Evolutionary conservation across 805 yeast species (phyloP), one percentile per base, ranked within the genome.

Genomic region (Sugiyamaella smithiae): DNA sequence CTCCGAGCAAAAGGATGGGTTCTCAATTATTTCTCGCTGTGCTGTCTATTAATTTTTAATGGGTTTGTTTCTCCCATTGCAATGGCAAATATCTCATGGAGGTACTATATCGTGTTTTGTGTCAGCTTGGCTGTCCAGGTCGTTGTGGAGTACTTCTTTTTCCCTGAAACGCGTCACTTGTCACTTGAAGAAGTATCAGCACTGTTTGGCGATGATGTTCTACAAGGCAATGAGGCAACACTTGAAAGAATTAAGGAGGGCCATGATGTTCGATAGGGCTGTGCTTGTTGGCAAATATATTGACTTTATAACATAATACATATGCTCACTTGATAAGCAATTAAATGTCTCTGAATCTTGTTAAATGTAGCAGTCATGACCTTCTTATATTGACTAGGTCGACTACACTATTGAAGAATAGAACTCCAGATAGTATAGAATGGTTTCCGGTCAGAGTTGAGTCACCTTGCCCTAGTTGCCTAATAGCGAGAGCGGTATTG

Each of bases 141-240:
- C 35, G 52, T 59, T 6, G 46, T 66, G 22, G 67, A 64, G 16
- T 62, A 61, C 56, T 59, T 68, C 56, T 58, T 62, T 50, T 72
- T 61, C 63, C 72, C 70, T 12, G 76, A 72, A 55, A 73, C 77
- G n/a, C 55, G 66, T 7, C 74, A 74, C 19, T 63, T 64, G 53
- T 64, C 73, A 5, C 67, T 72, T 62, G 76, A 72, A 53, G 76
- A 72, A 52, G 71, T 70, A 32, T 72, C 72, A 7, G 61, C 58
- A 43, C 70, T 71, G 19, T 73, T 73, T 53, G 77, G 73, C 20
- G 75, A 51, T 16, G 33, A 29, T 5, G 33, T 29, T 4, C 33
- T 29, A 6, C 14, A n/a, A 3, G 33, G 33, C 12, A n/a, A 29
- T 29, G 33, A 29, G 14, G 33, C 33, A n/a, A 29, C 33, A 4